Percentiles rank a stretch among this genome's conserved stretches.
Evolutionary conservation across 179 eudicot genomes (phyloP).

Genomic region (Carnegiea gigantea): DNA sequence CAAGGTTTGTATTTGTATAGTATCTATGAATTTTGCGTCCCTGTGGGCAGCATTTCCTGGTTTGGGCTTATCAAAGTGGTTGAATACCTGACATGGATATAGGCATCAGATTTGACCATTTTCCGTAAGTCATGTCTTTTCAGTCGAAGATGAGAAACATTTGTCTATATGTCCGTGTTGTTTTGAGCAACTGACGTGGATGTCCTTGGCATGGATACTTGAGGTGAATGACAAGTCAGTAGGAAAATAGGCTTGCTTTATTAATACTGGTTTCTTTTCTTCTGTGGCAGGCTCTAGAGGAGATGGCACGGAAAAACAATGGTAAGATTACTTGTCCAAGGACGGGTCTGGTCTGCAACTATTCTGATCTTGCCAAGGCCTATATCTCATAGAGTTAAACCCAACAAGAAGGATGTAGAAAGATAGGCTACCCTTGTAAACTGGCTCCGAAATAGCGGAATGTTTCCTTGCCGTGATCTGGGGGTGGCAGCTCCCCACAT

Average conservation of each 20-base stretch:
- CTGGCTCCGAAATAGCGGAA: not conserved
- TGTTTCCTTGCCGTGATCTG: constrained; percentile 9
- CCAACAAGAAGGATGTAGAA: constrained; percentile 15
- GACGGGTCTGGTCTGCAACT: constrained; percentile 68
- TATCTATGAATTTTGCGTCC: not conserved
- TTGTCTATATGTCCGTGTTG: not conserved
- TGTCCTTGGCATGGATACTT: not conserved
- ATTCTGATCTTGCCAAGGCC: constrained; percentile 62
- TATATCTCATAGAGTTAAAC: constrained; percentile 55
- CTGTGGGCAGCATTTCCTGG: not conserved
- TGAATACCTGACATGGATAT: not conserved
- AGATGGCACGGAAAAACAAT: constrained; percentile 76
- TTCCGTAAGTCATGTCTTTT: not conserved
- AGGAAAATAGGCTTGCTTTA: not conserved
- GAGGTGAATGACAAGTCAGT: not conserved
- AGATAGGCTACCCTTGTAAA: not conserved
- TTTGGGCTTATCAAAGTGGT: not conserved
- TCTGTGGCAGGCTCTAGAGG: constrained; percentile 79
- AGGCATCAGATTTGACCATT: not conserved
- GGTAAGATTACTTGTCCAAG: constrained; percentile 91
- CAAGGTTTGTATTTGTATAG: constrained; percentile 52
- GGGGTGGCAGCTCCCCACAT: constrained; percentile 7
- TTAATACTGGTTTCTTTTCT: constrained; percentile 13
- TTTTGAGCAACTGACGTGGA: not conserved
- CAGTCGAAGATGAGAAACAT: not conserved